These are phyloP conservation scores for Populus simonii DNA, from an alignment of 345 rosid genomes.

Conservation along the genomic window DNA sequence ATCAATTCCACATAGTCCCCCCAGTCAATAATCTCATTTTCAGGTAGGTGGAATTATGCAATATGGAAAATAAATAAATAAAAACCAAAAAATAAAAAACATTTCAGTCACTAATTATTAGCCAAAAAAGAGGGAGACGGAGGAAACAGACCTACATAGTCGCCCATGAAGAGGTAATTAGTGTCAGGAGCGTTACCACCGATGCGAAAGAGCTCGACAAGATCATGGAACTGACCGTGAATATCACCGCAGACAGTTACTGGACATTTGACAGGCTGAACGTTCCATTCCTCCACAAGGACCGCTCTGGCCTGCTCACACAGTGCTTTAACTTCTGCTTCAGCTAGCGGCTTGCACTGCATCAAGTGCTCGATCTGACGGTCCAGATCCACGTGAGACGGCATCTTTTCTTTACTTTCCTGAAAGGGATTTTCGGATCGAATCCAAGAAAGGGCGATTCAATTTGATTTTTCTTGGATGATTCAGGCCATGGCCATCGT, in stretches of 20 bases:
- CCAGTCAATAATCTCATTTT: no score
- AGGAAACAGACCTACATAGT: conserved; percentile 41
- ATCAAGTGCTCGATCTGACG: conserved; percentile 36
- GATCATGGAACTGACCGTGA: conserved; percentile 57
- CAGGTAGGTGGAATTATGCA: no score
- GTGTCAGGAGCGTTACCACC: conserved; percentile 54
- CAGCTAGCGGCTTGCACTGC: conserved; percentile 34
- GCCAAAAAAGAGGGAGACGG: neutral
- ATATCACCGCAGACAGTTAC: conserved; percentile 56
- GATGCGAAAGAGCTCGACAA: conserved; percentile 52
- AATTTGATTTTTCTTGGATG: neutral
- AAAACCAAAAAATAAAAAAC: neutral
- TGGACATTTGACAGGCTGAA: conserved; percentile 51
- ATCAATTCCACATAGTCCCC: neutral
- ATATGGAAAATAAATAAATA: neutral
- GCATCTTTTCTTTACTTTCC: conserved; percentile 11
- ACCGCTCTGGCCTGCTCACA: conserved; percentile 48
- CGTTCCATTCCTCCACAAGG: conserved; percentile 57
- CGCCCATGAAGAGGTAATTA: conserved; percentile 58
- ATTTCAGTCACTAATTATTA: neutral
- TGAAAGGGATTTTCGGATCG: neutral
- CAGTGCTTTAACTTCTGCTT: conserved; percentile 36
- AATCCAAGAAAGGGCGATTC: neutral
- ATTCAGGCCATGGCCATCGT: conserved; percentile 10
- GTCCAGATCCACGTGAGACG: conserved; percentile 33